Evolutionary conservation across 495 filamentous ascomycete genomes (phyloP), one percentile per base, ranked within the genome.

Genomic region (Trichoderma erinaceum): DNA sequence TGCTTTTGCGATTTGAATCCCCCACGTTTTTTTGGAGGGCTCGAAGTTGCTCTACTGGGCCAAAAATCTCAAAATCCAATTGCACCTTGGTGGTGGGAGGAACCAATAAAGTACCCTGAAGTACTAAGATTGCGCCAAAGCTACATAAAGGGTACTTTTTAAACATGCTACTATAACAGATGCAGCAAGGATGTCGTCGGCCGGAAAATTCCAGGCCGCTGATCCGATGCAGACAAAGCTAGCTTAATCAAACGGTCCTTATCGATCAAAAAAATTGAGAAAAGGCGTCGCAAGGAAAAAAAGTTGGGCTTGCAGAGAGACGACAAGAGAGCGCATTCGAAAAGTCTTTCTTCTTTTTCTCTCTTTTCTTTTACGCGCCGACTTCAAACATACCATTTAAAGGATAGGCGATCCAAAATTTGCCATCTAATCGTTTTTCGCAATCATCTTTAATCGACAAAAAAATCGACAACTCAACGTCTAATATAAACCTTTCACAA

Each of bases 401-500:
- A 29, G 29, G 29, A 29, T 29, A 1, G 35, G 35, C 35, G 35
- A 38, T 4, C 5, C 35, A 38, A 38, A 6, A 10, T 6, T 6
- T 7, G 35, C 35, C 35, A 29, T 4, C 29, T 29, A 0, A 38
- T 38, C 35, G 7, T 4, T 38, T 7, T 38, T 7, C 35, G 2
- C 2, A 29, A 29, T 38, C 35, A 38, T 10, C 7, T 38, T 38
- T 38, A 1, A 1, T 29, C 29, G 29, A 29, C 4, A 29, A n/a
- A n/a, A n/a, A n/a, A 29, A 29, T 29, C 29, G 1, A 1, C 29
- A 29, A 29, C 4, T 4, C 29, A 4, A 29, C 29, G 1, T 29
- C 29, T 29, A 29, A 29, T 29, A 29, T 29, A 38, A 38, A 38
- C 8, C 35, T 38, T 65, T 21, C 73, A 74, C 58, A 66, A 82